Percentiles rank a stretch among this genome's conserved stretches.
These are phyloP conservation scores for Hyaloscypha bicolor DNA, from an alignment of 495 filamentous ascomycete species.

Conservation along the genomic window DNA sequence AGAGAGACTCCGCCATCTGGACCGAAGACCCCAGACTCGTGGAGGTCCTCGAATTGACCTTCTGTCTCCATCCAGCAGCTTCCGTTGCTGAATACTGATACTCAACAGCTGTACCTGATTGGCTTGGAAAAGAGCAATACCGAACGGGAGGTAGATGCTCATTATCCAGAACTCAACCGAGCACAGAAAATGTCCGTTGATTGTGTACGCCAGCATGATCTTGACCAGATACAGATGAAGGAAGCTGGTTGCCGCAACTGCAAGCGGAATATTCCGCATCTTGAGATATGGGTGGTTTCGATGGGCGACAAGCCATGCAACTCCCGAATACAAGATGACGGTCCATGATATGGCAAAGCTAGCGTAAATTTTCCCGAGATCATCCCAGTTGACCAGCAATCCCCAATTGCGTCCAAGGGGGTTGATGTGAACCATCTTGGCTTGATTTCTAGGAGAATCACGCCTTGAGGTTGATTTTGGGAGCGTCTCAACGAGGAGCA, in stretches of 20 bases:
- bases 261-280: conserved; percentile 62
- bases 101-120: conserved; percentile 67
- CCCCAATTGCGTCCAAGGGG: conserved; percentile 24
- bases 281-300: conserved; percentile 62
- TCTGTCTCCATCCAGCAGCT: conserved; percentile 37
- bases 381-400: conserved; percentile 37
- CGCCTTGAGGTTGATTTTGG: background rate
- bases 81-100: conserved; percentile 56
- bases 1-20: conserved; percentile 42
- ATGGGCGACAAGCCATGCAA: conserved; percentile 54
- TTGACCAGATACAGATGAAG: conserved; percentile 67
- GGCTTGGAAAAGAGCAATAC: conserved; percentile 72
- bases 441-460: background rate
- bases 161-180: conserved; percentile 72
- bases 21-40: conserved; percentile 33
- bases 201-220: conserved; percentile 60
- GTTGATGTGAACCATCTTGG: conserved; percentile 14
- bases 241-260: conserved; percentile 57
- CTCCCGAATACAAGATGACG: conserved; percentile 49
- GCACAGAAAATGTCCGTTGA: conserved; percentile 62
- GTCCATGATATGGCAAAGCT: conserved; percentile 57
- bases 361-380: conserved; percentile 47
- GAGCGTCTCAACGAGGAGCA: background rate
- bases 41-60: conserved; percentile 21
- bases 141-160: conserved; percentile 69